Conservation (phyloP, 2,329 filamentous ascomycete genomes). For the Fusarium sp. region DNA sequence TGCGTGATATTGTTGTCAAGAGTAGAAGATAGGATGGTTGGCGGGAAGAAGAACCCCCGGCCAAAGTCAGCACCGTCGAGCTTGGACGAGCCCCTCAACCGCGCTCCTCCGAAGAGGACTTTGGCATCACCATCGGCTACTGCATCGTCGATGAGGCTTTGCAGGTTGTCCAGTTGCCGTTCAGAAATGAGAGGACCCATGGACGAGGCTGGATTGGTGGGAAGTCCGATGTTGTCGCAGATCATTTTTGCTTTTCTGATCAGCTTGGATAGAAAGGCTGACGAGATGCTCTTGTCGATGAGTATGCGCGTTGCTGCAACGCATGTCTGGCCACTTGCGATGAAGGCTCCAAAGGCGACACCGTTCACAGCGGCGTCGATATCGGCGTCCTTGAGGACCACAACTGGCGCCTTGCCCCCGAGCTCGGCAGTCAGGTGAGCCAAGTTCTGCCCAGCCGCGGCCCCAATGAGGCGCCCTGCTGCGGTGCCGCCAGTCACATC, state of each 20-base stretch:
- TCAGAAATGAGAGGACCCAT: constrained; percentile 75
- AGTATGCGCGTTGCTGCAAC: constrained; percentile 81
- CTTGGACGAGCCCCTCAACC: constrained; percentile 59
- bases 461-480: constrained; percentile 76
- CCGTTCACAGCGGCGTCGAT: constrained; percentile 76
- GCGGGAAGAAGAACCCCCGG: constrained; percentile 80
- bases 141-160: constrained; percentile 74
- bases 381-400: constrained; percentile 75
- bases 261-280: constrained; percentile 73
- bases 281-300: constrained; percentile 75
- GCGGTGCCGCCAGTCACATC: constrained; percentile 81
- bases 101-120: constrained; percentile 58
- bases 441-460: constrained; percentile 73
- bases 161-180: constrained; percentile 73
- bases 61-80: constrained; percentile 65
- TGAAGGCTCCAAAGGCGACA: constrained; percentile 70
- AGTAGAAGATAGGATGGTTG: constrained; percentile 74
- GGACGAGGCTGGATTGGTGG: constrained; percentile 66
- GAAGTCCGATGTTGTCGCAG: constrained; percentile 65
- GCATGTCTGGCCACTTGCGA: constrained; percentile 68
- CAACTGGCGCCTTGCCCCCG: constrained; percentile 76
- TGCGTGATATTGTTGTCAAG: constrained; percentile 69
- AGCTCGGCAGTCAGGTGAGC: constrained; percentile 79
- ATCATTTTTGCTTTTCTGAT: constrained; percentile 71
- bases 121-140: constrained; percentile 60